Evolutionary conservation across 140 eudicot genomes (phyloP).

Genomic region (Stevia rebaudiana): DNA sequence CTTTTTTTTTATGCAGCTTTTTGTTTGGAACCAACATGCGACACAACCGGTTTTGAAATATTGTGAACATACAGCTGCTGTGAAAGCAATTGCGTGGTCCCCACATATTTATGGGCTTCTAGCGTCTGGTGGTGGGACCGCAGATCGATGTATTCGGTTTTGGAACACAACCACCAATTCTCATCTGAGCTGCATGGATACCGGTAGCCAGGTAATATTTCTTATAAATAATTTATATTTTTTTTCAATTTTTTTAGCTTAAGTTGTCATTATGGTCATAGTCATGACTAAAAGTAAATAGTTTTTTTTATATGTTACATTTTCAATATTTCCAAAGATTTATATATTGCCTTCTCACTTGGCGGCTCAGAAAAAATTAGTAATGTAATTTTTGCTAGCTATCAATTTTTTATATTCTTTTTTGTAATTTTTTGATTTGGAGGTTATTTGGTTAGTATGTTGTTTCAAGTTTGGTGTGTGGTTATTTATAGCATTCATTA

Average conservation of each 20-base stretch:
- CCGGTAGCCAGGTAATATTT: constrained; percentile 83
- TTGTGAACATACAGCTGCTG: constrained; percentile 95
- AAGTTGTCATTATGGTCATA: neutral
- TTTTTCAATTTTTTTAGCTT: neutral
- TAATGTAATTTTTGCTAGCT: neutral
- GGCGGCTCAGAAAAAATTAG: neutral
- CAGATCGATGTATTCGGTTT: constrained; percentile 92
- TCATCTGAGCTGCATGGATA: constrained; percentile 83
- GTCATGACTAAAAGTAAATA: no score
- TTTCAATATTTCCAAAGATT: neutral
- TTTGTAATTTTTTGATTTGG: neutral
- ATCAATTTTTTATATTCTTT: neutral
- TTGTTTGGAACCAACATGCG: constrained; percentile 93
- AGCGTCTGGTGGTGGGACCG: constrained; percentile 97
- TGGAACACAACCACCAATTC: constrained; percentile 95
- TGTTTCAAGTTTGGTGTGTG: neutral
- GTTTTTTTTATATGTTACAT: neutral
- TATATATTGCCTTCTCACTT: neutral
- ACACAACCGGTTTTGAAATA: constrained; percentile 82
- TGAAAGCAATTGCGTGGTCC: constrained; percentile 99
- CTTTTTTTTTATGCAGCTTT: constrained; percentile 46
- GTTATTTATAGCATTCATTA: neutral
- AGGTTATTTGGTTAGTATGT: neutral
- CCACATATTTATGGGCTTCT: constrained; percentile 91
- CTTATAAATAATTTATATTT: neutral